These are phyloP conservation scores for Lichtheimia ornata DNA, from an alignment of 371 early-diverging fungal species.

Conservation along the genomic window DNA sequence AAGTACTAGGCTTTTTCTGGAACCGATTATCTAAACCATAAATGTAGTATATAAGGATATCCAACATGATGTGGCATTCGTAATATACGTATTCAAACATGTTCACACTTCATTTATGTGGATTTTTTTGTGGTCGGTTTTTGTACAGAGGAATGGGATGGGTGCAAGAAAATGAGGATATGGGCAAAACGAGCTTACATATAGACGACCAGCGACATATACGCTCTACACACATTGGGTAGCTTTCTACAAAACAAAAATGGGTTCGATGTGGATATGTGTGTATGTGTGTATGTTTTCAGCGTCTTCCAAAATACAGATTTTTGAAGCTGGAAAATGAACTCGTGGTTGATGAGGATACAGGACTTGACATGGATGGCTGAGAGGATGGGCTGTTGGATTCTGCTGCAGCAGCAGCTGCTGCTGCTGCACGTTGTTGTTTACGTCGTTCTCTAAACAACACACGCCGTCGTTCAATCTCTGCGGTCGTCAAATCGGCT, in stretches of 20 bases:
- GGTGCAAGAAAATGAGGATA: too few species aligned
- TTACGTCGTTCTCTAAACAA: slow-evolving; percentile 38
- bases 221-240: neutral
- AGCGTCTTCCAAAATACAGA: slow-evolving; percentile 2
- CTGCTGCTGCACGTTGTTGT: slow-evolving; percentile 14
- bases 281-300: neutral
- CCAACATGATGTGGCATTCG: neutral
- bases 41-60: neutral
- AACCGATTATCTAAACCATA: neutral
- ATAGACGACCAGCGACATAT: too few species aligned
- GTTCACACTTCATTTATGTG: neutral
- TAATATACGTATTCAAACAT: neutral
- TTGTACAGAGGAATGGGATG: too few species aligned
- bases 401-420: neutral
- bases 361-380: neutral
- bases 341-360: neutral
- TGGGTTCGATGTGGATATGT: too few species aligned
- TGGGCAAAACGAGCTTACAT: too few species aligned
- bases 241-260: neutral
- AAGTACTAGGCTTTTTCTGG: neutral
- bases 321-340: slow-evolving; percentile 2
- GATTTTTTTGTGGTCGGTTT: neutral
- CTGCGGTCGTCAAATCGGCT: slow-evolving; percentile 45
- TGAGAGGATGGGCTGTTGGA: neutral
- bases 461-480: slow-evolving; percentile 50